These are phyloP conservation scores for Starmerella bombicola DNA, from an alignment of 805 yeast species.

Conservation along the genomic window DNA sequence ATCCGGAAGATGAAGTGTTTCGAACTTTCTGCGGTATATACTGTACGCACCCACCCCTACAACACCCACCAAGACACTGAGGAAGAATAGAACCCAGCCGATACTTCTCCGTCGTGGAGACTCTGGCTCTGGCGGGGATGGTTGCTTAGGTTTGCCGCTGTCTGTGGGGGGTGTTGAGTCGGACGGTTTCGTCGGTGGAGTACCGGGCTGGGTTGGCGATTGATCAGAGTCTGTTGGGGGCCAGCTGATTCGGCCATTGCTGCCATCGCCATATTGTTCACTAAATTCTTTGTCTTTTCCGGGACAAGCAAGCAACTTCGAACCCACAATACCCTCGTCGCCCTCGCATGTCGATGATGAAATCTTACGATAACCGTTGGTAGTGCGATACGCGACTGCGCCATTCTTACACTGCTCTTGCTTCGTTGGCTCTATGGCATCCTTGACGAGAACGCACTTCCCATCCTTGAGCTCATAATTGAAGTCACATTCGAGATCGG, in stretches of 20 bases:
- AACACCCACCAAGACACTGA: too few species aligned
- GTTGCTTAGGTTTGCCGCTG: too few species aligned
- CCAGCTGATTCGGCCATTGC: not conserved
- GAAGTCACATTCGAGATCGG: constrained; percentile 89
- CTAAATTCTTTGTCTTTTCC: constrained; percentile 62
- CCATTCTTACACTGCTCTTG: constrained; percentile 19
- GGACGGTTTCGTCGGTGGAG: too few species aligned
- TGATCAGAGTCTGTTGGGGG: too few species aligned
- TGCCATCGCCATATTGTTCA: constrained; percentile 14
- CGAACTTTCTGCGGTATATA: too few species aligned
- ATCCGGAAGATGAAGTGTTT: too few species aligned
- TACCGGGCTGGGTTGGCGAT: too few species aligned
- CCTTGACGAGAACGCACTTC: constrained; percentile 76
- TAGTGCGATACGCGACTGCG: constrained; percentile 55
- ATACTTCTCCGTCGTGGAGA: too few species aligned
- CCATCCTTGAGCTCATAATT: constrained; percentile 53
- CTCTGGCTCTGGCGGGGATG: not conserved
- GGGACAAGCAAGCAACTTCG: constrained; percentile 66
- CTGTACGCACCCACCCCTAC: too few species aligned
- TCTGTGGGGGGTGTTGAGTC: too few species aligned
- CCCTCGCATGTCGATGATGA: constrained; percentile 79
- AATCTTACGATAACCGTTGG: constrained; percentile 84
- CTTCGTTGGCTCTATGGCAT: constrained; percentile 42
- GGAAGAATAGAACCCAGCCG: too few species aligned
- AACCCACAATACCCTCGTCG: constrained; percentile 59